Evolutionary conservation across 2,329 filamentous ascomycete species (phyloP).

Genomic region (Cladophialophora bantiana): DNA sequence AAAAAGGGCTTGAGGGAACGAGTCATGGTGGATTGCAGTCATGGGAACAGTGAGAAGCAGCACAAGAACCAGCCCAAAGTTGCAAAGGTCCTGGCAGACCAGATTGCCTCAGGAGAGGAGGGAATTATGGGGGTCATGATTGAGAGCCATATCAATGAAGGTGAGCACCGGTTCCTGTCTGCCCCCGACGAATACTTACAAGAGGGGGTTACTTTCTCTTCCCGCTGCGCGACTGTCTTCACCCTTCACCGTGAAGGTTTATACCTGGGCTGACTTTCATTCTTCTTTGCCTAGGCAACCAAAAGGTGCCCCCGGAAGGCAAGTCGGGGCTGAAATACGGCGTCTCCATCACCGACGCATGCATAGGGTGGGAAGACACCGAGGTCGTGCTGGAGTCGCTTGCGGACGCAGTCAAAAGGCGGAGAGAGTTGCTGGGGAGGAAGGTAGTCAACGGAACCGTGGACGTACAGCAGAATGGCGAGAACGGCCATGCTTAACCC

Average conservation of each 20-base stretch:
- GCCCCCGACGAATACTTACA: not conserved
- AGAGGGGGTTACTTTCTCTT: not conserved
- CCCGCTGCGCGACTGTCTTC: not conserved
- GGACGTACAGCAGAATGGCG: constrained; percentile 15
- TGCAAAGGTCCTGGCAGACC: constrained; percentile 78
- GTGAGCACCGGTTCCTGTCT: constrained; percentile 76
- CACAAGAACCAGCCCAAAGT: constrained; percentile 97
- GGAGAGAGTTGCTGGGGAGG: constrained; percentile 60
- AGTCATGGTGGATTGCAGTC: constrained; percentile 98
- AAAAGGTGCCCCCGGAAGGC: constrained; percentile 44
- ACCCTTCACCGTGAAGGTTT: not conserved
- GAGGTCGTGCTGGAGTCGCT: constrained; percentile 77
- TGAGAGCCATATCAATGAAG: constrained; percentile 95
- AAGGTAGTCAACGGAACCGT: constrained; percentile 24
- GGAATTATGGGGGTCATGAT: constrained; percentile 98
- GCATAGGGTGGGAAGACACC: constrained; percentile 93
- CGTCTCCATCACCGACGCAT: constrained; percentile 55
- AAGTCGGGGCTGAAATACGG: constrained; percentile 45
- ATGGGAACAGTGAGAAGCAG: constrained; percentile 97
- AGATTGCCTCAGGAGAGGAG: constrained; percentile 84
- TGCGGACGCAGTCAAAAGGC: constrained; percentile 78
- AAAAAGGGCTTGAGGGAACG: constrained; percentile 86
- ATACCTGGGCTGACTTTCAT: not conserved
- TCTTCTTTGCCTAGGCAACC: constrained; percentile 42
- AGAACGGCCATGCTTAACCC: constrained; percentile 27